phyloP scores from a whole-genome alignment of 1,139 yeast genomes.

The Casaregolazyma lundiana region DNA sequence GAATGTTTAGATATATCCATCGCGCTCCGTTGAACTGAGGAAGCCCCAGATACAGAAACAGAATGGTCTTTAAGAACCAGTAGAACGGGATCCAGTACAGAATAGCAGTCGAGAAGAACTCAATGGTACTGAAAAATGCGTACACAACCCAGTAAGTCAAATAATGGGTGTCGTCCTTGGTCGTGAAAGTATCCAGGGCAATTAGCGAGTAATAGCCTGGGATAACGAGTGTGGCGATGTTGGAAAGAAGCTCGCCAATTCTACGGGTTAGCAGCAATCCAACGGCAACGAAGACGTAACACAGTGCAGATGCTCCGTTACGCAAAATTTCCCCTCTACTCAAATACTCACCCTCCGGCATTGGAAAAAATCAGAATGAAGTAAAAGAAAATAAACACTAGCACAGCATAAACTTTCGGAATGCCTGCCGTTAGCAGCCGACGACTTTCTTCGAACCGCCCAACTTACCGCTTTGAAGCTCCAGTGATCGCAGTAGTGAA shows the following conservation, averaged over 20 bases:
- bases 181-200: constrained; percentile 69
- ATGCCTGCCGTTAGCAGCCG: constrained; percentile 56
- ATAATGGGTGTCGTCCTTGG: constrained; percentile 77
- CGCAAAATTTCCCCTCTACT: neutral
- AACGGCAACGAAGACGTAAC: neutral
- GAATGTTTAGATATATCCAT: constrained; percentile 55
- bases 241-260: constrained; percentile 86
- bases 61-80: constrained; percentile 86
- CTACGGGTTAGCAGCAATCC: constrained; percentile 17
- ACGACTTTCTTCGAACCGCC: too few relatives aligned
- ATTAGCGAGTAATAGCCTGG: constrained; percentile 87
- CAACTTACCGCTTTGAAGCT: neutral
- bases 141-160: constrained; percentile 97
- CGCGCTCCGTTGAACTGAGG: constrained; percentile 87
- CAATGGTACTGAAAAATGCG: constrained; percentile 83
- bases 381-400: constrained; percentile 61
- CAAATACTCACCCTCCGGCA: constrained; percentile 58
- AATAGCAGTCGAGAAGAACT: constrained; percentile 92
- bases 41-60: constrained; percentile 81
- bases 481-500: neutral
- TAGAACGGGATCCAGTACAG: constrained; percentile 95
- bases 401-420: constrained; percentile 83
- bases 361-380: constrained; percentile 77
- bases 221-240: constrained; percentile 82
- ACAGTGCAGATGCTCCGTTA: neutral